A percentile compares a stretch with the other conserved stretches of the same genome.
Conservation (phyloP, 345 rosid species). For the Euphorbia lathyris region DNA sequence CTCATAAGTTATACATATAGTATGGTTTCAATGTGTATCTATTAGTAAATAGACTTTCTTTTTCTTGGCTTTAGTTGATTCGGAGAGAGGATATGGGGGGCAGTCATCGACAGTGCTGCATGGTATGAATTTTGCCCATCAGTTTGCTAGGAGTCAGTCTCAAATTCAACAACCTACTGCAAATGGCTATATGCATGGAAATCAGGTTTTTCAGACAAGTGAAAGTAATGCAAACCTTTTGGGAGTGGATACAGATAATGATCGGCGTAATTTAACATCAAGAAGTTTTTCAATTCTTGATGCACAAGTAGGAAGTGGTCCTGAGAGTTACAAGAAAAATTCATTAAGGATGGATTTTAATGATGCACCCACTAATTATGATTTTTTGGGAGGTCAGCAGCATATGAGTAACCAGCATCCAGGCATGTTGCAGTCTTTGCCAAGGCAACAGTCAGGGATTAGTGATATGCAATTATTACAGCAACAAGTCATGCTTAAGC, state of each 20-base stretch:
- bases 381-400: conserved; percentile 66
- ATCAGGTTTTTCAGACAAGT: conserved; percentile 42
- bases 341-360: conserved; percentile 43
- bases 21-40: conserved; percentile 3
- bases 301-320: conserved; percentile 43
- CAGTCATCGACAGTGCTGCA: conserved; percentile 53
- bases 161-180: conserved; percentile 50
- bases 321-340: conserved; percentile 46
- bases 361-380: conserved; percentile 65
- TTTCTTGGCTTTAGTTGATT: conserved; percentile 51
- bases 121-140: conserved; percentile 52
- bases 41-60: conserved; percentile 17
- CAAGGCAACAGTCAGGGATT: conserved; percentile 68
- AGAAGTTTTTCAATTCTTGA: conserved; percentile 48
- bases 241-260: conserved; percentile 61
- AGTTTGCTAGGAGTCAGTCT: conserved; percentile 47
- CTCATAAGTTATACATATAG: conserved; percentile 4
- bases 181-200: conserved; percentile 71
- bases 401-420: conserved; percentile 57
- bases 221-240: conserved; percentile 55
- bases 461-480: conserved; percentile 75
- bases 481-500: conserved; percentile 66
- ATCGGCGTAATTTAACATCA: conserved; percentile 41
- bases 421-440: conserved; percentile 56
- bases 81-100: conserved; percentile 48